phyloP scores from a whole-genome alignment of 257 asterid genomes.

The Perilla frutescens region DNA sequence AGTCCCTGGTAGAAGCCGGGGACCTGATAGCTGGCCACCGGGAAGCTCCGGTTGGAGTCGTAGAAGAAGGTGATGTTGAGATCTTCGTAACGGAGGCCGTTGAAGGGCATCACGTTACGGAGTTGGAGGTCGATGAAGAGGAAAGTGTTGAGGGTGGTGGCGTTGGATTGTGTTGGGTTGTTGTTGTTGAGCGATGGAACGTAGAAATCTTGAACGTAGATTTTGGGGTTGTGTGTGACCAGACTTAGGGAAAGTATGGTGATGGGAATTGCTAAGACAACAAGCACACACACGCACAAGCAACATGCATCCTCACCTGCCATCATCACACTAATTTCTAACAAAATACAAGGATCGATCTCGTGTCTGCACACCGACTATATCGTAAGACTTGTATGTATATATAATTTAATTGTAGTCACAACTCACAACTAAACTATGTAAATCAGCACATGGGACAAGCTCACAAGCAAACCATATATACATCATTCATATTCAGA shows the following conservation, averaged over 20 bases:
- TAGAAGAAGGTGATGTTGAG: constrained; percentile 35
- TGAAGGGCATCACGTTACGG: constrained; percentile 27
- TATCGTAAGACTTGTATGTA: no score
- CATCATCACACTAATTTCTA: background rate
- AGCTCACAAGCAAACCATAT: no score
- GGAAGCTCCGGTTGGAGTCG: constrained; percentile 15
- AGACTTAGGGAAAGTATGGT: constrained; percentile 13
- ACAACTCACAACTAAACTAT: no score
- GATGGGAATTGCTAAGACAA: background rate
- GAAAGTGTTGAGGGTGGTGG: constrained; percentile 28
- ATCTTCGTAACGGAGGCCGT: constrained; percentile 32
- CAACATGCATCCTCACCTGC: background rate
- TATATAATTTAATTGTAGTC: no score
- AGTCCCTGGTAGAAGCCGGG: constrained; percentile 34
- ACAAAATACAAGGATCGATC: no score
- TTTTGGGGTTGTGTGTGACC: constrained; percentile 26
- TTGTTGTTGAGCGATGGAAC: constrained; percentile 32
- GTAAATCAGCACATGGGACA: no score
- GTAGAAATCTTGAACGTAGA: constrained; percentile 26
- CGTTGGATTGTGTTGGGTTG: background rate
- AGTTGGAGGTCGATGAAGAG: constrained; percentile 39
- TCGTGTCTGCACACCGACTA: no score
- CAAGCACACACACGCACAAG: background rate
- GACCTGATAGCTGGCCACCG: constrained; percentile 16
- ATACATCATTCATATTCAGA: no score